Evolutionary conservation across 768 basidiomycete species (phyloP).

Genomic region (Mycena crocata): DNA sequence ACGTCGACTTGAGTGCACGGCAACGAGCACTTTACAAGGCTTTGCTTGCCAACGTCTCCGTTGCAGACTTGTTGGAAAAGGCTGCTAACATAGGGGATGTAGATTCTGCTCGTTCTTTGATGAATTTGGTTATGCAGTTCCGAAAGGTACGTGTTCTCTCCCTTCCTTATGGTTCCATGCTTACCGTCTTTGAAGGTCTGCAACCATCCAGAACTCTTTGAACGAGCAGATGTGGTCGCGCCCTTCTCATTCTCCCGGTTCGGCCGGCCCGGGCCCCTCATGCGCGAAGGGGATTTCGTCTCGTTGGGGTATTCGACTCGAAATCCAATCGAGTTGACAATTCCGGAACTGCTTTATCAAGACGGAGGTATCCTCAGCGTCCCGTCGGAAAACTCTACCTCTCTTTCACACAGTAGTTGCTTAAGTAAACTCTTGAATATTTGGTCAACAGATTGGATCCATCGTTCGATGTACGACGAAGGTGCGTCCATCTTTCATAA

Average conservation of each 20-base stretch:
- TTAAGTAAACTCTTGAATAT: constrained; percentile 84
- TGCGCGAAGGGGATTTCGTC: constrained; percentile 89
- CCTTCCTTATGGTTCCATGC: constrained; percentile 5
- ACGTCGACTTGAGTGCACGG: constrained; percentile 92
- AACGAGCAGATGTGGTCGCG: constrained; percentile 94
- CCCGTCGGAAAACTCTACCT: constrained; percentile 64
- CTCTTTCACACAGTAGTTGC: constrained; percentile 63
- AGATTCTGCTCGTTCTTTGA: constrained; percentile 91
- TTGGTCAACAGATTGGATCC: constrained; percentile 88
- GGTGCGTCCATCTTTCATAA: constrained; percentile 55
- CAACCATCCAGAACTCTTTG: constrained; percentile 98
- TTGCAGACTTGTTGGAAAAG: constrained; percentile 93
- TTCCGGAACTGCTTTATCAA: constrained; percentile 82
- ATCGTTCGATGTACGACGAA: constrained; percentile 73
- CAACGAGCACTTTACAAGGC: constrained; percentile 92
- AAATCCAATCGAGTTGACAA: constrained; percentile 83
- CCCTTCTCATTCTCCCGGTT: constrained; percentile 92
- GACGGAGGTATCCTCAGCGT: constrained; percentile 80
- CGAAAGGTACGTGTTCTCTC: constrained; percentile 76
- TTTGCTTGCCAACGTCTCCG: constrained; percentile 91
- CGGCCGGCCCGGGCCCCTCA: constrained; percentile 83
- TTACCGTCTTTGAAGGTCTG: constrained; percentile 71
- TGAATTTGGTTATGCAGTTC: constrained; percentile 99
- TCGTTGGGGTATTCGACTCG: constrained; percentile 86
- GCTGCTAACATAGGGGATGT: constrained; percentile 92